Conservation (phyloP, 2,329 filamentous ascomycete genomes). For the Chaetomiaceae sp. region DNA sequence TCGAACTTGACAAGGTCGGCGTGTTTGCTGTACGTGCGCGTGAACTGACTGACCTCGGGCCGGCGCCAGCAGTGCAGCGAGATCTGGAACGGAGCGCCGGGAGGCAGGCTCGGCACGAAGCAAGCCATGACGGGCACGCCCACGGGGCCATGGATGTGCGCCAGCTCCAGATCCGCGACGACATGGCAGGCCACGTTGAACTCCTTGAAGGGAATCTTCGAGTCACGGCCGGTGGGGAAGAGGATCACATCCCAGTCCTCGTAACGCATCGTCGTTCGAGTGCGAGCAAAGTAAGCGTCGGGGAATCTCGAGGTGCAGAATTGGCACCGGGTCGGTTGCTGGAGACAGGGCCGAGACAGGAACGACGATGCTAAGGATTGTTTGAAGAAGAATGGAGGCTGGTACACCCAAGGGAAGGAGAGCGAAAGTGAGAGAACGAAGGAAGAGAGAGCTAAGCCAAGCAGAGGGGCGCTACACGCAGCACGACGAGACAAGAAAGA, state of each 20-base stretch:
- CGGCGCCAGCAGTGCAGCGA: constrained; percentile 70
- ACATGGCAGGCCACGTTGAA: constrained; percentile 75
- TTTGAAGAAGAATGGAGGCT: constrained; percentile 10
- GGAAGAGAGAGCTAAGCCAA: constrained; percentile 2
- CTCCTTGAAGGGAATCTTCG: constrained; percentile 68
- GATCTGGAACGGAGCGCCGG: constrained; percentile 57
- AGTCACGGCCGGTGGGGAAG: constrained; percentile 56
- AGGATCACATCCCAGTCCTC: constrained; percentile 81
- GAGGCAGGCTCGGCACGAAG: constrained; percentile 60
- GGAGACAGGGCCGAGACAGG: too few relatives aligned
- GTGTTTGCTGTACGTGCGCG: constrained; percentile 50
- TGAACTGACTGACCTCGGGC: constrained; percentile 52
- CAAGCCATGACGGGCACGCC: constrained; percentile 62
- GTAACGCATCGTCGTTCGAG: constrained; percentile 62
- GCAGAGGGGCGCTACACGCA: not conserved
- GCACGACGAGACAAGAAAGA: not conserved
- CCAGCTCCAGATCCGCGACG: constrained; percentile 50
- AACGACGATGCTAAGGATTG: constrained; percentile 3
- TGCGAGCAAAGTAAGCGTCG: too few relatives aligned
- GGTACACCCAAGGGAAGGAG: constrained; percentile 1
- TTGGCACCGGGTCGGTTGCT: not conserved
- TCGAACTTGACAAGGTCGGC: constrained; percentile 56
- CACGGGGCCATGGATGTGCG: constrained; percentile 41
- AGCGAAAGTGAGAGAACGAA: constrained; percentile 3
- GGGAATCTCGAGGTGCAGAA: not conserved